Conservation (phyloP, 129 eudicot genomes). For the Pseudognaphalium luteoalbum region DNA sequence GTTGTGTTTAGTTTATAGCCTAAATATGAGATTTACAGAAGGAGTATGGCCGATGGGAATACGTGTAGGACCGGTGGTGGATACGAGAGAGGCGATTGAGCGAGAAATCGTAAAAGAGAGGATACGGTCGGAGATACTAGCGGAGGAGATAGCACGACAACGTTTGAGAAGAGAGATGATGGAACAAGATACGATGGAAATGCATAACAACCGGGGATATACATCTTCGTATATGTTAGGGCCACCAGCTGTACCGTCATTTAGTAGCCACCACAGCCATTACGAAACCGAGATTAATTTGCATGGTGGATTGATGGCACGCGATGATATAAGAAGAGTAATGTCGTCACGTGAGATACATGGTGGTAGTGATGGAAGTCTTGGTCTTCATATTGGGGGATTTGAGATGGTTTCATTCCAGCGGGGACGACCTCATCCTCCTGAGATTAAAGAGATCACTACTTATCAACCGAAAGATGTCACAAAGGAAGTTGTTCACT, state of each 20-base stretch:
- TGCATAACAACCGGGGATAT: slow-evolving; percentile 6
- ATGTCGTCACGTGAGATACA: slow-evolving; percentile 13
- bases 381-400: slow-evolving; percentile 12
- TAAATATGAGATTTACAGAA: not conserved
- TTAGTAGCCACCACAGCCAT: not conserved
- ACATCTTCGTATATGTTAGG: slow-evolving; percentile 6
- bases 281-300: not conserved
- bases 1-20: not conserved
- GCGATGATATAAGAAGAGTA: slow-evolving; percentile 20
- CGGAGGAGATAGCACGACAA: slow-evolving; percentile 28
- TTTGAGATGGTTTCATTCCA: slow-evolving; percentile 34
- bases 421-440: slow-evolving; percentile 17
- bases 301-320: slow-evolving; percentile 9
- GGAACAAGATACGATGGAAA: slow-evolving; percentile 37
- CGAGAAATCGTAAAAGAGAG: slow-evolving; percentile 41
- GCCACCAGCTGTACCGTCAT: not conserved
- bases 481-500: slow-evolving; percentile 28
- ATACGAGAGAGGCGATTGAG: slow-evolving; percentile 20
- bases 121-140: slow-evolving; percentile 37
- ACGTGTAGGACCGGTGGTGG: not conserved
- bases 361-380: not conserved
- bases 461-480: slow-evolving; percentile 20
- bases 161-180: slow-evolving; percentile 24
- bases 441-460: slow-evolving; percentile 22
- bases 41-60: not conserved